phyloP scores from a whole-genome alignment of 2,329 filamentous ascomycete species.

The Claviceps capensis region DNA sequence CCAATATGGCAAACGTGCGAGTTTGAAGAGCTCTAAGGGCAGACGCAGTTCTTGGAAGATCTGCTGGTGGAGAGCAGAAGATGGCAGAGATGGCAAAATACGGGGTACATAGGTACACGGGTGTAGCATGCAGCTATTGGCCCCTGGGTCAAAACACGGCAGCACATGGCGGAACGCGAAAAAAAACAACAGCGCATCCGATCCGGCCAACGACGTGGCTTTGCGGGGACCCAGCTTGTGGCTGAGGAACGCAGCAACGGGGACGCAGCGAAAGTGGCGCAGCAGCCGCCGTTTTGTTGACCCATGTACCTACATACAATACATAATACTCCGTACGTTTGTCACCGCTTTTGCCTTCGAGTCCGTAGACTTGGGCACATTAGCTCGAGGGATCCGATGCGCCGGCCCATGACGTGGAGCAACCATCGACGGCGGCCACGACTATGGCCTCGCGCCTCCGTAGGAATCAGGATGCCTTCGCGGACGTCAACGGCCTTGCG shows the following conservation, averaged over 20 bases:
- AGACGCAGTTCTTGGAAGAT: slow-evolving; percentile 4
- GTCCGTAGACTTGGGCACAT: too few relatives aligned
- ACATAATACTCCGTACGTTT: too few relatives aligned
- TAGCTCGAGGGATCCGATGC: neutral
- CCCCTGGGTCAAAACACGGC: slow-evolving; percentile 16
- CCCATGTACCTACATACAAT: too few relatives aligned
- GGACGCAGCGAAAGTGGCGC: too few relatives aligned
- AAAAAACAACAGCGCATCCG: neutral
- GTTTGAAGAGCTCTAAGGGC: slow-evolving; percentile 1
- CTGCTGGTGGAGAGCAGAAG: slow-evolving; percentile 10
- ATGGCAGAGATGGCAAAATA: neutral
- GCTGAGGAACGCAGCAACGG: too few relatives aligned
- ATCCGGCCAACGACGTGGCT: neutral
- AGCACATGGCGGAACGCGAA: slow-evolving; percentile 6
- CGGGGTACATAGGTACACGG: neutral
- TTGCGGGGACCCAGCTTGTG: too few relatives aligned
- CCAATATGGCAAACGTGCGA: neutral
- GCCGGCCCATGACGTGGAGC: neutral
- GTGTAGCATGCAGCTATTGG: slow-evolving; percentile 14
- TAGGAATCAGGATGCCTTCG: too few relatives aligned
- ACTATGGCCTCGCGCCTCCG: too few relatives aligned
- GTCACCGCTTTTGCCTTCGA: too few relatives aligned
- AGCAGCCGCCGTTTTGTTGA: too few relatives aligned
- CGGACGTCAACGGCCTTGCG: too few relatives aligned
- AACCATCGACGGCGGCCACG: neutral